Conservation (phyloP, 805 yeast genomes). For the Saccharomycopsis oosterbeekiorum region DNA sequence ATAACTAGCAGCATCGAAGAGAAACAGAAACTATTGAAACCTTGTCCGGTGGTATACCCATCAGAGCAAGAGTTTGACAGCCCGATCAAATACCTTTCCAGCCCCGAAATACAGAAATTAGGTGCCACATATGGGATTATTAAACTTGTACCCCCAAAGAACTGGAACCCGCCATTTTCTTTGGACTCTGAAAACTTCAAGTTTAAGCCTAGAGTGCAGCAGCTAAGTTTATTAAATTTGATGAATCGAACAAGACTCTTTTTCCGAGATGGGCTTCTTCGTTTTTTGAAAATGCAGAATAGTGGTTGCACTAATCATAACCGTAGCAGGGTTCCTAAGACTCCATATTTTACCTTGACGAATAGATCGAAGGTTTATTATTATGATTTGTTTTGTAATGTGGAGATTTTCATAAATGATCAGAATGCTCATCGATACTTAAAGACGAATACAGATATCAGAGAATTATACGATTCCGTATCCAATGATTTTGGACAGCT, state of each 20-base stretch:
- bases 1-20: not conserved
- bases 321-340: constrained; percentile 11
- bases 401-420: constrained; percentile 20
- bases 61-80: constrained; percentile 45
- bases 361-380: constrained; percentile 22
- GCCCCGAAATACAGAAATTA: constrained; percentile 29
- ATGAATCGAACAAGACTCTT: constrained; percentile 52
- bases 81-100: constrained; percentile 58
- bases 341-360: constrained; percentile 12
- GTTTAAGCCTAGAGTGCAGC: constrained; percentile 64
- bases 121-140: constrained; percentile 66
- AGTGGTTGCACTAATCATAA: not conserved
- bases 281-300: constrained; percentile 40
- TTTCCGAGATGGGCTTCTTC: constrained; percentile 50
- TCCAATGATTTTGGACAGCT: constrained; percentile 18
- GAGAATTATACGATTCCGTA: constrained; percentile 9
- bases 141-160: constrained; percentile 55
- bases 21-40: constrained; percentile 2
- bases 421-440: not conserved
- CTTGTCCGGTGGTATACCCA: constrained; percentile 48
- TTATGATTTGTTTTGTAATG: constrained; percentile 32
- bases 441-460: constrained; percentile 15
- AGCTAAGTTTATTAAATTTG: constrained; percentile 52
- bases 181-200: constrained; percentile 42
- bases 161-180: constrained; percentile 43